Conservation (phyloP, 805 yeast genomes). For the Jamesozyma jinghongensis region DNA sequence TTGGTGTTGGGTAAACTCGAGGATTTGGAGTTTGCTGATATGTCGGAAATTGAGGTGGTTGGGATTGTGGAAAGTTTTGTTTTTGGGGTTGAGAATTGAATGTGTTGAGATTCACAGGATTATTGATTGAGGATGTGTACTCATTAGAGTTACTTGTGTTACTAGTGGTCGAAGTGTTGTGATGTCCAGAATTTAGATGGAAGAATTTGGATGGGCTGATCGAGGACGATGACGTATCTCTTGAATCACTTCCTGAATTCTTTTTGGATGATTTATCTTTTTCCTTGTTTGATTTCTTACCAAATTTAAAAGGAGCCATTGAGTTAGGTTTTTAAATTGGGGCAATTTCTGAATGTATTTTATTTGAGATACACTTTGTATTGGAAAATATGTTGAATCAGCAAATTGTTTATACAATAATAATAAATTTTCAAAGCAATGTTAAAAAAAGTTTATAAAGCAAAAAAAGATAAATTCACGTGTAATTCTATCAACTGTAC, state of each 20-base stretch:
- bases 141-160: background rate
- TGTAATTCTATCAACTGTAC: too few species aligned
- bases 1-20: conserved; percentile 17
- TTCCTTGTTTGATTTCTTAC: conserved; percentile 38
- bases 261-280: conserved; percentile 19
- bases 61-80: conserved; percentile 2
- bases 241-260: conserved; percentile 1
- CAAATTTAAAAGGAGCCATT: conserved; percentile 54
- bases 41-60: background rate
- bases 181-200: conserved; percentile 1
- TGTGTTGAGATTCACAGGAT: background rate
- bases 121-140: background rate
- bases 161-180: background rate
- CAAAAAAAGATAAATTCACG: too few species aligned
- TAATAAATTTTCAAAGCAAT: too few species aligned
- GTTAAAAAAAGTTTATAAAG: too few species aligned
- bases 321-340: too few species aligned
- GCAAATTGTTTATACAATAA: too few species aligned
- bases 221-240: too few species aligned
- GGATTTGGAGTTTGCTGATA: conserved; percentile 4
- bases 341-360: too few species aligned
- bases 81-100: conserved; percentile 4
- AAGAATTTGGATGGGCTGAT: conserved; percentile 9
- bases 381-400: too few species aligned
- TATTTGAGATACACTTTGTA: too few species aligned